Evolutionary conservation across 106 monocot species (phyloP).

Genomic region (Ottelia alismoides): DNA sequence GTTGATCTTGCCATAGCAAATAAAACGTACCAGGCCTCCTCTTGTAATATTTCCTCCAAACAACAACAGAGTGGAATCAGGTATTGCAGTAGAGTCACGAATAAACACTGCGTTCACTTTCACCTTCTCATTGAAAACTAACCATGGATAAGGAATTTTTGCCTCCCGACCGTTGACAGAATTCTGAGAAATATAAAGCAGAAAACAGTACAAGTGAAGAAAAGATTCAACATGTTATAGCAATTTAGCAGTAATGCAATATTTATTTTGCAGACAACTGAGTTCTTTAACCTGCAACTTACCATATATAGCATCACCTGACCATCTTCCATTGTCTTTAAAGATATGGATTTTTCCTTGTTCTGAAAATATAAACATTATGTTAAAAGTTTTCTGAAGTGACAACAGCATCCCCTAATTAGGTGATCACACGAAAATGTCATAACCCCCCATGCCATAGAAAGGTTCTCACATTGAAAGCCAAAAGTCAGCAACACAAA

Average conservation of each 20-base stretch:
- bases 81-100: slow-evolving; percentile 87
- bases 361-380: slow-evolving; percentile 28
- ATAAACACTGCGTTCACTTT: slow-evolving; percentile 97
- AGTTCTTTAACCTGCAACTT: slow-evolving; percentile 21
- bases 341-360: slow-evolving; percentile 87
- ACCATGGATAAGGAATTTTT: slow-evolving; percentile 91
- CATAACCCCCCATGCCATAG: too few species aligned
- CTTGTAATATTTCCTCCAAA: slow-evolving; percentile 74
- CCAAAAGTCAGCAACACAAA: too few species aligned
- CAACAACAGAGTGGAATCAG: slow-evolving; percentile 78
- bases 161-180: slow-evolving; percentile 91
- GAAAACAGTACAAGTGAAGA: too few species aligned
- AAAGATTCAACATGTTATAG: too few species aligned
- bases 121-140: slow-evolving; percentile 99
- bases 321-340: slow-evolving; percentile 99
- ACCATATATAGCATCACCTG: slow-evolving; percentile 97
- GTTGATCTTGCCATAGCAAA: too few species aligned
- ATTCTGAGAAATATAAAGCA: slow-evolving; percentile 32
- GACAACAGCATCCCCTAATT: too few species aligned
- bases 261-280: background rate
- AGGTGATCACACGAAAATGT: too few species aligned
- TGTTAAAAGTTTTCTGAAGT: too few species aligned
- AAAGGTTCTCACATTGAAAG: too few species aligned
- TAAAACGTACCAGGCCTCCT: slow-evolving; percentile 77
- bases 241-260: too few species aligned